Percentiles rank a stretch among this genome's conserved stretches.
phyloP scores from a whole-genome alignment of 225 moss, liverwort and hornwort genomes.

The Sphagnum contortum region DNA sequence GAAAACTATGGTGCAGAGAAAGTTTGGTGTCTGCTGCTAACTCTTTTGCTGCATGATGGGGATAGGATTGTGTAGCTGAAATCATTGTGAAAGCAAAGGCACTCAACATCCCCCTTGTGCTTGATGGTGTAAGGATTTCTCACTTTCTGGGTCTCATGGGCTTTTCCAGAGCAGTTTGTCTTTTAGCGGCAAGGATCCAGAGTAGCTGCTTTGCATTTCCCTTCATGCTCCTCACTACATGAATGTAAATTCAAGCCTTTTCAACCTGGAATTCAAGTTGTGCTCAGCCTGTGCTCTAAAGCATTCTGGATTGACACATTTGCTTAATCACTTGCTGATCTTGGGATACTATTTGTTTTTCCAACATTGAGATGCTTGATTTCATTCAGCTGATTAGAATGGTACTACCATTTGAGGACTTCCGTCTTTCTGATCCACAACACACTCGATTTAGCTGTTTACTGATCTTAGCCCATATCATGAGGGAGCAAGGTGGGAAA shows the following conservation, averaged over 20 bases:
- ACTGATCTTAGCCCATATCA: background rate
- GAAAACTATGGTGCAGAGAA: no score
- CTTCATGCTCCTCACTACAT: no score
- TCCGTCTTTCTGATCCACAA: background rate
- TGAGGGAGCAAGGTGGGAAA: background rate
- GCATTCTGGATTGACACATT: no score
- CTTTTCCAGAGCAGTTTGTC: no score
- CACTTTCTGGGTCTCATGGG: background rate
- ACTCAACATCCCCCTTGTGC: slow-evolving; percentile 70
- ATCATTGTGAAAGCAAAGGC: slow-evolving; percentile 68
- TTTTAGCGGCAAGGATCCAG: no score
- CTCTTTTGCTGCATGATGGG: slow-evolving; percentile 3
- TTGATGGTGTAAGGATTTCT: slow-evolving; percentile 67
- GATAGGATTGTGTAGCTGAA: slow-evolving; percentile 70
- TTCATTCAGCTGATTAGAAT: background rate
- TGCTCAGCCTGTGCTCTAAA: no score
- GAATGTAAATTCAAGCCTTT: no score
- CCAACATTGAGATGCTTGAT: no score
- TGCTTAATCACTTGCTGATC: no score
- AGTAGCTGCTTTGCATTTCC: no score
- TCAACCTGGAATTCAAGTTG: no score
- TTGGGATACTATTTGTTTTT: no score
- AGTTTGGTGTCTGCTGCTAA: background rate
- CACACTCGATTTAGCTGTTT: background rate
- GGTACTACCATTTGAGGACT: background rate